phyloP scores from a whole-genome alignment of 129 eudicot genomes.

The Dittrichia graveolens region DNA sequence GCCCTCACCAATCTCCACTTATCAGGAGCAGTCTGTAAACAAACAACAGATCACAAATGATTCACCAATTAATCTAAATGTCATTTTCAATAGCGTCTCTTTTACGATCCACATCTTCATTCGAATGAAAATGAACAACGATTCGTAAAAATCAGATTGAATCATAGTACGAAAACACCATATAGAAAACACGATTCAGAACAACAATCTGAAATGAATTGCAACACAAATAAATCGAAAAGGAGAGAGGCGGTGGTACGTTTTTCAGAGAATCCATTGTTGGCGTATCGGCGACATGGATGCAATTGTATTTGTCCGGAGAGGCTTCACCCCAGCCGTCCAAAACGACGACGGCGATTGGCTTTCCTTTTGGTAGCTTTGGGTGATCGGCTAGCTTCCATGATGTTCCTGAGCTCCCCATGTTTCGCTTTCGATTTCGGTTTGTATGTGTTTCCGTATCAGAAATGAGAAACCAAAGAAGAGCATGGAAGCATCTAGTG shows the following conservation, averaged over 20 bases:
- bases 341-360: constrained; percentile 70
- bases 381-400: constrained; percentile 90
- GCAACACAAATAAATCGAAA: neutral
- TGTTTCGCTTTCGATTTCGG: constrained; percentile 29
- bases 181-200: neutral
- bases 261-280: constrained; percentile 85
- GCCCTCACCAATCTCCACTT: constrained; percentile 92
- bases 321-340: constrained; percentile 99
- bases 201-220: neutral
- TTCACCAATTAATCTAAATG: neutral
- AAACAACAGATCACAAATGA: constrained; percentile 22
- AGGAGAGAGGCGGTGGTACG: constrained; percentile 34
- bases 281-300: constrained; percentile 88
- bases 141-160: neutral
- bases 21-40: constrained; percentile 77
- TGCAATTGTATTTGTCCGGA: constrained; percentile 71
- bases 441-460: neutral
- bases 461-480: constrained; percentile 6
- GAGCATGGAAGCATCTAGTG: constrained; percentile 34
- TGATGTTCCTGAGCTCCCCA: constrained; percentile 65
- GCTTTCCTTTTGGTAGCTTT: constrained; percentile 81
- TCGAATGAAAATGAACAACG: neutral
- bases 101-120: neutral
- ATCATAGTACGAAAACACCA: neutral
- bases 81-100: no score